Conservation (phyloP, 140 eudicot genomes). For the Ambrosia hybrid region DNA sequence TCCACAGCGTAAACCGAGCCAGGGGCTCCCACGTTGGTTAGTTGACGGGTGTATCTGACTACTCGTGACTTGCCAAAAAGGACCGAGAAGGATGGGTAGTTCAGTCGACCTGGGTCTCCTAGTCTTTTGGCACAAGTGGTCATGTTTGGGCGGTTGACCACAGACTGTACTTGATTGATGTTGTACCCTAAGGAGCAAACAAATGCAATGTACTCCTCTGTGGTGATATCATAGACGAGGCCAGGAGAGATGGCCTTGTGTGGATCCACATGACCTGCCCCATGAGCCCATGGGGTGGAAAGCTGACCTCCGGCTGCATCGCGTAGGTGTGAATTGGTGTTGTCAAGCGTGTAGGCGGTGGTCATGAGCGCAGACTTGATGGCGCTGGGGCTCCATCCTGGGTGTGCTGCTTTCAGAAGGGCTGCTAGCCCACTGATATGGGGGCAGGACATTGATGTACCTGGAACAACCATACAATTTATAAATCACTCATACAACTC, state of each 20-base stretch:
- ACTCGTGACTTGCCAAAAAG: constrained; percentile 62
- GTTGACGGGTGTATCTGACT: constrained; percentile 67
- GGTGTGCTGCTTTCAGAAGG: constrained; percentile 83
- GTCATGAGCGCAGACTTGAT: constrained; percentile 98
- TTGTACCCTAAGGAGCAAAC: constrained; percentile 76
- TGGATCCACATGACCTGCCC: constrained; percentile 90
- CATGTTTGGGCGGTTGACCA: constrained; percentile 65
- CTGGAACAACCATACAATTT: constrained; percentile 29
- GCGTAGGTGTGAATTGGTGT: constrained; percentile 63
- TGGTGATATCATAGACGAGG: constrained; percentile 68
- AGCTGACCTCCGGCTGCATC: constrained; percentile 62
- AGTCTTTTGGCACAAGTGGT: constrained; percentile 53
- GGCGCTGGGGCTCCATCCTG: constrained; percentile 93
- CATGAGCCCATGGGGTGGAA: constrained; percentile 75
- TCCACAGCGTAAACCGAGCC: constrained; percentile 51
- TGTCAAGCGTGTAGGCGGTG: constrained; percentile 80
- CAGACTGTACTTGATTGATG: constrained; percentile 41
- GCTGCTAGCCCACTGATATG: constrained; percentile 97
- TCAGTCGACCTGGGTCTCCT: constrained; percentile 69
- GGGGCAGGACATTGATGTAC: constrained; percentile 99
- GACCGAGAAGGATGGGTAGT: constrained; percentile 90
- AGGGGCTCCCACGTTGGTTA: constrained; percentile 73
- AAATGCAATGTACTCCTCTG: constrained; percentile 64
- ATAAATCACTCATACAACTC: too few relatives aligned
- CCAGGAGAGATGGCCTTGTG: constrained; percentile 91